phyloP scores from a whole-genome alignment of 202 grass and related monocot genomes.

The Schoenoplectus tabernaemontani region DNA sequence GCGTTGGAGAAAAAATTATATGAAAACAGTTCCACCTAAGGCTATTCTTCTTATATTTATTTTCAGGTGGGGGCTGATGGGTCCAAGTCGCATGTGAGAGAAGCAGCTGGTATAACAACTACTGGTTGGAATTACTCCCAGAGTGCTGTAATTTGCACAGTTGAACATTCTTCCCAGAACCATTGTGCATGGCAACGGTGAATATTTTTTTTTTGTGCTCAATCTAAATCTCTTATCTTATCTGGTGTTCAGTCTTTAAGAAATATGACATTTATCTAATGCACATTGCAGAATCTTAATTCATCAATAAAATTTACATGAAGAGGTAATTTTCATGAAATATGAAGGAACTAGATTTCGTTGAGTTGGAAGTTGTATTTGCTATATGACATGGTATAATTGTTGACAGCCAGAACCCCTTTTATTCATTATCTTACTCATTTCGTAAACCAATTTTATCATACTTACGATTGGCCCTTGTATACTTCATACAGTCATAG shows the following conservation, averaged over 20 bases:
- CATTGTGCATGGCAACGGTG: slow-evolving; percentile 61
- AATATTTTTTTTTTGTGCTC: background rate
- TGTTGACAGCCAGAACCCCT: background rate
- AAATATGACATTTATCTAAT: background rate
- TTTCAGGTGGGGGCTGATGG: slow-evolving; percentile 87
- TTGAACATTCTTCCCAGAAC: slow-evolving; percentile 60
- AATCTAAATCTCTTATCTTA: background rate
- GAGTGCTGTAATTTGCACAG: slow-evolving; percentile 85
- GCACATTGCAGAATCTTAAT: background rate
- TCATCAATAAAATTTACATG: background rate
- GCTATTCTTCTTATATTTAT: background rate
- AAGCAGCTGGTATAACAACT: slow-evolving; percentile 66
- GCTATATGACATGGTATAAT: background rate
- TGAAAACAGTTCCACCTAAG: background rate
- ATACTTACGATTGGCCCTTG: background rate
- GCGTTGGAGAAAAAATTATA: background rate
- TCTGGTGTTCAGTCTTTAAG: background rate
- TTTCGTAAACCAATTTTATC: background rate
- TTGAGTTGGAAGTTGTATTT: background rate
- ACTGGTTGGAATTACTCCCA: slow-evolving; percentile 79
- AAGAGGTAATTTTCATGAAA: background rate
- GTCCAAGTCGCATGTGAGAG: slow-evolving; percentile 73
- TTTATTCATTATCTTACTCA: background rate
- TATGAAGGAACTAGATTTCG: background rate
- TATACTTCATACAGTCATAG: background rate